Conservation (phyloP, 352 stramenopile genomes). For the Phytopythium vexans region DNA sequence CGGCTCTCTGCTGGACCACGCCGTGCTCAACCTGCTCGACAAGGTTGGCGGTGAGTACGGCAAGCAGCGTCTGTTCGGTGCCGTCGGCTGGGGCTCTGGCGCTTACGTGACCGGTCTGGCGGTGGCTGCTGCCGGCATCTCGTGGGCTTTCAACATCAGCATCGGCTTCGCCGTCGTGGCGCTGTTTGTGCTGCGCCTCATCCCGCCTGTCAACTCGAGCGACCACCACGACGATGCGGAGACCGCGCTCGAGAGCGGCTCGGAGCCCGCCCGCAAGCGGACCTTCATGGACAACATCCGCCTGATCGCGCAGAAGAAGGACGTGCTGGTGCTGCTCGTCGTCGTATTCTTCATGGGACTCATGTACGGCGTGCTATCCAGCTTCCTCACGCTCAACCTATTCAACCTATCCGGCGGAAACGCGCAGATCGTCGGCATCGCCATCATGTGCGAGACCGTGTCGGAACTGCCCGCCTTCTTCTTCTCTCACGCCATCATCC, state of each 20-base stretch:
- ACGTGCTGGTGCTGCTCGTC: constrained; percentile 54
- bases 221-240: constrained; percentile 24
- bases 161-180: constrained; percentile 44
- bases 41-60: constrained; percentile 76
- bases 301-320: constrained; percentile 25
- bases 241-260: constrained; percentile 17
- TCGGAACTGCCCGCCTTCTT: constrained; percentile 75
- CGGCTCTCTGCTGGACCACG: constrained; percentile 67
- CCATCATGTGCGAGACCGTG: constrained; percentile 76
- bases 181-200: constrained; percentile 58
- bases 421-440: constrained; percentile 63
- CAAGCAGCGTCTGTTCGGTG: constrained; percentile 79
- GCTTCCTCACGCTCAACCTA: constrained; percentile 68
- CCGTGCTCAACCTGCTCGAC: constrained; percentile 59
- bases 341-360: constrained; percentile 72
- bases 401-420: constrained; percentile 69
- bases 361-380: constrained; percentile 73
- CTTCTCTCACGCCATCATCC: constrained; percentile 62
- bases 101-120: constrained; percentile 70
- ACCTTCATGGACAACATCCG: constrained; percentile 22
- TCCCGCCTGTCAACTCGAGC: constrained; percentile 34
- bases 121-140: constrained; percentile 53
- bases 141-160: constrained; percentile 71
- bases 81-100: constrained; percentile 56
- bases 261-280: constrained; percentile 7